These are phyloP conservation scores for Ceratocystis destructans DNA, from an alignment of 2,329 filamentous ascomycete genomes.

Conservation along the genomic window DNA sequence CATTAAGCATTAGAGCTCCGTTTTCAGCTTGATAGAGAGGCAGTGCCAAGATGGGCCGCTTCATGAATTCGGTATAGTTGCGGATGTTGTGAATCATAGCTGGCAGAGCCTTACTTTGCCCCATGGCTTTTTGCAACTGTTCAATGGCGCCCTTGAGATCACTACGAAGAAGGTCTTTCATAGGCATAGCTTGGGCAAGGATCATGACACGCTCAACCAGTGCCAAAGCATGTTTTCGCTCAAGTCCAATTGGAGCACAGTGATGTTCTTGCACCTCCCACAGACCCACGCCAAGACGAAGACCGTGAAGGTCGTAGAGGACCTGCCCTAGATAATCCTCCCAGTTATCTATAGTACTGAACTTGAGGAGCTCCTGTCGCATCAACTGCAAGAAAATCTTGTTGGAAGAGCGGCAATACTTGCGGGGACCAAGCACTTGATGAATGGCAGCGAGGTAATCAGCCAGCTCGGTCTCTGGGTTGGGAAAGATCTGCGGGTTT, in stretches of 20 bases:
- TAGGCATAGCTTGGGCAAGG: constrained; percentile 68
- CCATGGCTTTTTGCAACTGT: constrained; percentile 78
- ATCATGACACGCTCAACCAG: constrained; percentile 73
- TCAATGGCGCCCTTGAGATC: constrained; percentile 84
- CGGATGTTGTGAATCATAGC: constrained; percentile 79
- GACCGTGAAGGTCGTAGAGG: constrained; percentile 66
- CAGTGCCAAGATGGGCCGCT: constrained; percentile 68
- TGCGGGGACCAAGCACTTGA: constrained; percentile 67
- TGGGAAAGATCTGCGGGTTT: constrained; percentile 49
- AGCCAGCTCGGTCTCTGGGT: constrained; percentile 57
- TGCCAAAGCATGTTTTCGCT: constrained; percentile 64
- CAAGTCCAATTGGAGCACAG: constrained; percentile 62
- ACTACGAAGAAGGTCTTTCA: constrained; percentile 84
- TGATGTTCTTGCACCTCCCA: constrained; percentile 64
- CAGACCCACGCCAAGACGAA: constrained; percentile 57
- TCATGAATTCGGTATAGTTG: constrained; percentile 67
- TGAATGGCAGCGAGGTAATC: constrained; percentile 72
- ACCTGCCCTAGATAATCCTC: constrained; percentile 80
- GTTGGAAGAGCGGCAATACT: constrained; percentile 71
- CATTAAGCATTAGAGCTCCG: constrained; percentile 61
- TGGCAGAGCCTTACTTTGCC: constrained; percentile 60
- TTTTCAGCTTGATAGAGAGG: constrained; percentile 67
- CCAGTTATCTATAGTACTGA: constrained; percentile 65
- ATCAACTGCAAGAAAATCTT: constrained; percentile 82
- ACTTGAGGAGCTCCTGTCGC: constrained; percentile 67